Percentiles rank a stretch among this genome's conserved stretches.
phyloP scores from a whole-genome alignment of 495 filamentous ascomycete genomes.

The Oleoguttula mirabilis region DNA sequence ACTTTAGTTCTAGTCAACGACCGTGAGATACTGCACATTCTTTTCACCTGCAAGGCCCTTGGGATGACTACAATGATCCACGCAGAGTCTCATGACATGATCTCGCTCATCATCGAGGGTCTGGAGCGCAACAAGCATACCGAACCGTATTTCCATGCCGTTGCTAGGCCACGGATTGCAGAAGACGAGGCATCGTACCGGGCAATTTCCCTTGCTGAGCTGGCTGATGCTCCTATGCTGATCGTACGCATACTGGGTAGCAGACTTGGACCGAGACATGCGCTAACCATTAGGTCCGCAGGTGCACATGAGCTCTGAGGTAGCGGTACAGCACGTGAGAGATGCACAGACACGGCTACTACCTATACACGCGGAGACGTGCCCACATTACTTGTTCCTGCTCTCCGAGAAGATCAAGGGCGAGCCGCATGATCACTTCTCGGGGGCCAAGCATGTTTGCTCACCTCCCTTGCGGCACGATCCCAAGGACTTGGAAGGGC shows the following conservation, averaged over 20 bases:
- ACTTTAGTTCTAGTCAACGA: no score
- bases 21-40: conserved; percentile 42
- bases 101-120: conserved; percentile 28
- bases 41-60: conserved; percentile 26
- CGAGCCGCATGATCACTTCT: conserved; percentile 39
- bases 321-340: conserved; percentile 41
- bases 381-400: conserved; percentile 54
- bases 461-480: conserved; percentile 27
- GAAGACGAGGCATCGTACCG: conserved; percentile 49
- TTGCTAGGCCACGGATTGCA: conserved; percentile 41
- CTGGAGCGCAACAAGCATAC: conserved; percentile 28
- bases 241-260: conserved; percentile 33
- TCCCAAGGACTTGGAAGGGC: conserved; percentile 24
- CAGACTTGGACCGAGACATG: background rate
- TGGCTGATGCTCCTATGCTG: conserved; percentile 45
- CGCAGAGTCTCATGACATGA: conserved; percentile 45
- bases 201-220: conserved; percentile 41
- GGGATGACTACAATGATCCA: conserved; percentile 51
- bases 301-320: conserved; percentile 40
- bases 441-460: conserved; percentile 33
- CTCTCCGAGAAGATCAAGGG: conserved; percentile 34
- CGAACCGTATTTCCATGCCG: conserved; percentile 44
- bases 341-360: conserved; percentile 43
- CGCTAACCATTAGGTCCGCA: background rate
- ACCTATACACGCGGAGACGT: conserved; percentile 52